These are phyloP conservation scores for Calonectria leucothoes DNA, from an alignment of 2,329 filamentous ascomycete genomes.

Conservation along the genomic window DNA sequence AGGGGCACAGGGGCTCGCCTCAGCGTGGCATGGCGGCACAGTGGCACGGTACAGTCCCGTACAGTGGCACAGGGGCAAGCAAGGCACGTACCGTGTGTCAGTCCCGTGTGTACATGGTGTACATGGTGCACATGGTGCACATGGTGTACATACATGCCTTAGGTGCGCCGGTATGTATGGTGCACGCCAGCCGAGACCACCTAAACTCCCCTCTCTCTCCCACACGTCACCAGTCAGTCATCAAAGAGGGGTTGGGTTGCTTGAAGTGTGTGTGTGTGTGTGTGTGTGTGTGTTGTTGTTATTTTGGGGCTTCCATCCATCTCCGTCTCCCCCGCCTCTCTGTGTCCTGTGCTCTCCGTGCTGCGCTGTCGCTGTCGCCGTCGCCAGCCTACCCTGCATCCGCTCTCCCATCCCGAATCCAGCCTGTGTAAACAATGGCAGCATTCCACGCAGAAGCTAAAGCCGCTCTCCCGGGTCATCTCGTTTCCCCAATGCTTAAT, in stretches of 20 bases:
- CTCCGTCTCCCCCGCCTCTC: neutral
- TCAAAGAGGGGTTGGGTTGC: slow-evolving; percentile 8
- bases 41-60: too few species aligned
- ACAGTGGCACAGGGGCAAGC: too few species aligned
- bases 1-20: too few species aligned
- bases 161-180: neutral
- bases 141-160: neutral
- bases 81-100: neutral
- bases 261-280: too few species aligned
- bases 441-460: neutral
- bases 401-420: neutral
- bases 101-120: neutral
- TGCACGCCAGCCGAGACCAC: slow-evolving; percentile 10
- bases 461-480: neutral
- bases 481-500: neutral
- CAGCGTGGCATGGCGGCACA: too few species aligned
- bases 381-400: slow-evolving; percentile 9
- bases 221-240: slow-evolving; percentile 19
- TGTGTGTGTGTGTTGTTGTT: slow-evolving; percentile 2
- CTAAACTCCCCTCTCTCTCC: neutral
- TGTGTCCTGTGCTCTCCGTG: neutral
- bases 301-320: neutral
- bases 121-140: neutral
- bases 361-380: neutral
- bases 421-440: neutral